phyloP scores from a whole-genome alignment of 306 rosid species.

The Begonia masoniana region DNA sequence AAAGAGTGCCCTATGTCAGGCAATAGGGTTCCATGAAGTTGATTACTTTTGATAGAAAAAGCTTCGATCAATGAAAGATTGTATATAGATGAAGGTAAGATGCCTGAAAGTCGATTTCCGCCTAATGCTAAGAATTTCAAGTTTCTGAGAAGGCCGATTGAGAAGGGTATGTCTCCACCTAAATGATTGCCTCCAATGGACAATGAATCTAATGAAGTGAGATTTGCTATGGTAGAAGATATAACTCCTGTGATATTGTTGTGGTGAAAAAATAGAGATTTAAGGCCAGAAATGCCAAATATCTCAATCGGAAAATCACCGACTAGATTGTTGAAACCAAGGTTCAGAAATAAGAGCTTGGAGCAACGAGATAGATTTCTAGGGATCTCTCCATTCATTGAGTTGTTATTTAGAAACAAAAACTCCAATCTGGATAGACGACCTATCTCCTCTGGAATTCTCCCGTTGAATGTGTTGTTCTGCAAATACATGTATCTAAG shows the following conservation, averaged over 20 bases:
- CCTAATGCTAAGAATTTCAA: slow-evolving; percentile 43
- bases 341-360: slow-evolving; percentile 33
- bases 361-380: slow-evolving; percentile 26
- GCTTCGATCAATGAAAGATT: neutral
- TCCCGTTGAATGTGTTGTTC: slow-evolving; percentile 7
- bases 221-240: slow-evolving; percentile 36
- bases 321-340: slow-evolving; percentile 18
- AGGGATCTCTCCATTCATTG: slow-evolving; percentile 26
- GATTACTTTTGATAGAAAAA: neutral
- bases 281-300: slow-evolving; percentile 25
- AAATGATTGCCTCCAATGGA: slow-evolving; percentile 48
- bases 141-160: slow-evolving; percentile 33
- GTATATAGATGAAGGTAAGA: slow-evolving; percentile 32
- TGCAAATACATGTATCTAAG: neutral
- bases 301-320: slow-evolving; percentile 32
- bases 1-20: neutral
- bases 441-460: slow-evolving; percentile 37
- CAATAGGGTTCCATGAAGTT: neutral
- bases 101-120: slow-evolving; percentile 44
- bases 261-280: slow-evolving; percentile 28
- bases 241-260: slow-evolving; percentile 38
- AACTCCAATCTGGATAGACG: slow-evolving; percentile 24
- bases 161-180: slow-evolving; percentile 36
- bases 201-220: slow-evolving; percentile 37
- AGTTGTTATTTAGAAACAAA: slow-evolving; percentile 43